phyloP scores from a whole-genome alignment of 75 land plant species.

The Picea glauca region DNA sequence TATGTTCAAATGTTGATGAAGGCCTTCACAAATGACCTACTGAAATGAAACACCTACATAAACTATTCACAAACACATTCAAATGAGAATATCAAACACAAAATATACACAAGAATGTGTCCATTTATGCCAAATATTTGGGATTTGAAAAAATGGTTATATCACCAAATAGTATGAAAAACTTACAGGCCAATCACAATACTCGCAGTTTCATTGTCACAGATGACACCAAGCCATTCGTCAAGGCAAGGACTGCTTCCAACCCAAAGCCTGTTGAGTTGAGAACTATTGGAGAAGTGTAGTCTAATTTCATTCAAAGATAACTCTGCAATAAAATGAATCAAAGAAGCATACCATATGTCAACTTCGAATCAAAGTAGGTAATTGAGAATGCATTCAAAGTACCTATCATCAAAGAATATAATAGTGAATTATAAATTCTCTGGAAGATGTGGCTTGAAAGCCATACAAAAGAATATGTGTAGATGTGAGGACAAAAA shows the following conservation, averaged over 20 bases:
- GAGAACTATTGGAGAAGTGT: slow-evolving; percentile 3
- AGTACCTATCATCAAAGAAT: neutral
- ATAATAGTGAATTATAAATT: neutral
- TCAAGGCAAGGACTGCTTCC: slow-evolving; percentile 6
- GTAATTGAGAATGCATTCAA: neutral
- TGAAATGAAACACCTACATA: neutral
- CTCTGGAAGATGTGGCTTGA: neutral
- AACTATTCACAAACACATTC: neutral
- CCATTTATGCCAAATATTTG: neutral
- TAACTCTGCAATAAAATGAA: neutral
- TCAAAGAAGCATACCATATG: no score
- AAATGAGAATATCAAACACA: neutral
- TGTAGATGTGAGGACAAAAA: neutral
- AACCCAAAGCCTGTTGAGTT: neutral
- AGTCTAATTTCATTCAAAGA: slow-evolving; percentile 5
- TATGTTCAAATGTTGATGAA: no score
- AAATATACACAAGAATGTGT: neutral
- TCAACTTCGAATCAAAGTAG: neutral
- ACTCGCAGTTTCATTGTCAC: slow-evolving; percentile 4
- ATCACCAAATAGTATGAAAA: neutral
- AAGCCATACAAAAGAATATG: neutral
- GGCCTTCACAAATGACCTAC: neutral
- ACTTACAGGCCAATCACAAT: slow-evolving; percentile 5
- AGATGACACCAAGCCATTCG: slow-evolving; percentile 1
- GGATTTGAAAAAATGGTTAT: neutral